Conservation (phyloP, 2,329 filamentous ascomycete genomes). For the Monosporascus sp. region DNA sequence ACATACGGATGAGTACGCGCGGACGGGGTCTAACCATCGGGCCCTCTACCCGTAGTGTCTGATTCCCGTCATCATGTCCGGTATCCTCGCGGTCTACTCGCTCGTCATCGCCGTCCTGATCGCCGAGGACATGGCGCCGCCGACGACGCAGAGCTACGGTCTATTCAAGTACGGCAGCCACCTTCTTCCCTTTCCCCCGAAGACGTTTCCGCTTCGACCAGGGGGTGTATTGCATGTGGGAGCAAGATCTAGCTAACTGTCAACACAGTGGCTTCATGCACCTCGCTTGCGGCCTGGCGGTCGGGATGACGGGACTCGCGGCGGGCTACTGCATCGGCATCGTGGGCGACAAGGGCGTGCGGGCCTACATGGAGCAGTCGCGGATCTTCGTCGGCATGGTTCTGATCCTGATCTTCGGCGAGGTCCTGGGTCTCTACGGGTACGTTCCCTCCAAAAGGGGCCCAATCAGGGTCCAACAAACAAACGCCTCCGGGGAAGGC, state of each 20-base stretch:
- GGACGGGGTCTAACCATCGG: slow-evolving; percentile 8
- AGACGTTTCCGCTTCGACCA: not conserved
- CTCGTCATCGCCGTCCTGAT: slow-evolving; percentile 97
- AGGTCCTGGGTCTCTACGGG: slow-evolving; percentile 96
- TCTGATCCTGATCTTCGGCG: slow-evolving; percentile 94
- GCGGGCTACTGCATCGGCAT: slow-evolving; percentile 96
- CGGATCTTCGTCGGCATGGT: slow-evolving; percentile 98
- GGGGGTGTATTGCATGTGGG: not conserved
- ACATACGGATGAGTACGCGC: not conserved
- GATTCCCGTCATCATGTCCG: slow-evolving; percentile 94
- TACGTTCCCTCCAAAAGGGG: slow-evolving; percentile 40
- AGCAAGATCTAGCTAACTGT: slow-evolving; percentile 11
- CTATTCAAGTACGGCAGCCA: slow-evolving; percentile 66
- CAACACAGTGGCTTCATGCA: slow-evolving; percentile 78
- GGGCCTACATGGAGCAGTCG: slow-evolving; percentile 93
- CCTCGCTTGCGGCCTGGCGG: slow-evolving; percentile 81
- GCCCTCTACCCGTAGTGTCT: slow-evolving; percentile 52
- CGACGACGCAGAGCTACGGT: slow-evolving; percentile 64
- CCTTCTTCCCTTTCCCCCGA: not conserved
- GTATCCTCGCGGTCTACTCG: slow-evolving; percentile 97
- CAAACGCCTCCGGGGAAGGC: too few relatives aligned
- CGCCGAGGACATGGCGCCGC: slow-evolving; percentile 78
- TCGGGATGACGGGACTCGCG: slow-evolving; percentile 87
- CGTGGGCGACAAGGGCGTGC: slow-evolving; percentile 89
- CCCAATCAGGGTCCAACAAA: too few relatives aligned